phyloP scores from a whole-genome alignment of 1,284 basidiomycete genomes.

The Sanguinoderma infundibulare region DNA sequence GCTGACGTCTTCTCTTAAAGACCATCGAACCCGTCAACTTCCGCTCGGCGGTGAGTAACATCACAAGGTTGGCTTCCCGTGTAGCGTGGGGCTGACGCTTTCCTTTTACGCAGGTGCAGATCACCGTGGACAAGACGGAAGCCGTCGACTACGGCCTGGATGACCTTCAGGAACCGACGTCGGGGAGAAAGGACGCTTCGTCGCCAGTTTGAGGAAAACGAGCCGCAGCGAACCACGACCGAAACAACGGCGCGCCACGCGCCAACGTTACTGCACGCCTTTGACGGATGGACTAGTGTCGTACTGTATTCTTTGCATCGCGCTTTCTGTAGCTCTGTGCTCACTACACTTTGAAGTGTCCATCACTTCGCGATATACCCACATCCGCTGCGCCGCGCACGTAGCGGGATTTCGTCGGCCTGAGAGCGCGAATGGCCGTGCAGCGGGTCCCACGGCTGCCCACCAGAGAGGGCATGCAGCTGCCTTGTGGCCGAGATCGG shows the following conservation, averaged over 20 bases:
- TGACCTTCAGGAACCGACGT: slow-evolving; percentile 9
- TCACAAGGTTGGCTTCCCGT: slow-evolving; percentile 1
- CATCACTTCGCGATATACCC: too few species aligned
- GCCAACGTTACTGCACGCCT: not conserved
- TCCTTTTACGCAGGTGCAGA: slow-evolving; percentile 27
- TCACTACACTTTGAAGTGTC: too few species aligned
- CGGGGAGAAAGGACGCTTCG: not conserved
- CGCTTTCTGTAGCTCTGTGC: not conserved
- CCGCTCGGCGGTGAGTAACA: slow-evolving; percentile 20
- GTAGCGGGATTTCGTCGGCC: not conserved
- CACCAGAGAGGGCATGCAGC: slow-evolving; percentile 13
- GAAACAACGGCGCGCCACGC: not conserved
- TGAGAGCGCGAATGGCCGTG: slow-evolving; percentile 2
- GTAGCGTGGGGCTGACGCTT: slow-evolving; percentile 10
- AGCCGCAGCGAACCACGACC: not conserved
- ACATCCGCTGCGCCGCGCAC: too few species aligned
- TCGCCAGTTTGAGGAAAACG: not conserved
- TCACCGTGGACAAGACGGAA: slow-evolving; percentile 36
- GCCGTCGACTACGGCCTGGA: slow-evolving; percentile 29
- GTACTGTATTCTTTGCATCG: not conserved
- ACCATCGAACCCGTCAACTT: slow-evolving; percentile 13
- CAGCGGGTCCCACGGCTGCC: slow-evolving; percentile 7
- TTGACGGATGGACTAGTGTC: too few species aligned
- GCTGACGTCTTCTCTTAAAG: not conserved
- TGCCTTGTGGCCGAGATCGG: slow-evolving; percentile 18